A percentile compares a stretch with the other conserved stretches of the same genome.
Evolutionary conservation across 2,329 filamentous ascomycete genomes (phyloP).

Genomic region (Teratosphaeria epicoccoides): DNA sequence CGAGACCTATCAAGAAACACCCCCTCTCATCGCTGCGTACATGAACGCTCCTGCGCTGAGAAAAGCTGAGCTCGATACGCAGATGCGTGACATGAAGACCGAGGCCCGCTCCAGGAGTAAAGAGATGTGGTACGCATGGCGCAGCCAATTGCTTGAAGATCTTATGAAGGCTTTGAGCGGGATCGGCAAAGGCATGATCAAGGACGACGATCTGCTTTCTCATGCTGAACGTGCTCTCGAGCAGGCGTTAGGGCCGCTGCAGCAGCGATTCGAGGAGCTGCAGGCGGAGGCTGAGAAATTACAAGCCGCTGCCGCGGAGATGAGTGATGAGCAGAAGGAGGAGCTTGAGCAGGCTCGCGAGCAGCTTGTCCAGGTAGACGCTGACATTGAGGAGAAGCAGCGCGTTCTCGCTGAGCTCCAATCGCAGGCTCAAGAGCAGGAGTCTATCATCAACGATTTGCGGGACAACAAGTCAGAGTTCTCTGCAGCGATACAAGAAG

Average conservation of each 20-base stretch:
- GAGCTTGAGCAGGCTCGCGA: conserved; percentile 66
- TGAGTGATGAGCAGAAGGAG: conserved; percentile 69
- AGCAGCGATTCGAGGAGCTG: conserved; percentile 51
- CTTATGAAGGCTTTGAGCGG: conserved; percentile 69
- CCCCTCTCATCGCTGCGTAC: conserved; percentile 84
- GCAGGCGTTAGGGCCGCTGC: conserved; percentile 54
- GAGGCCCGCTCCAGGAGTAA: conserved; percentile 84
- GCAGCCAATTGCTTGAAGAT: conserved; percentile 74
- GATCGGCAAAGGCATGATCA: conserved; percentile 65
- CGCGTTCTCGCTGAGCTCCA: conserved; percentile 56
- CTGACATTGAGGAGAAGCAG: conserved; percentile 60
- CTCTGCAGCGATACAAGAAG: conserved; percentile 64
- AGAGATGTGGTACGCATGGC: conserved; percentile 97
- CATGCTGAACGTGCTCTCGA: conserved; percentile 60
- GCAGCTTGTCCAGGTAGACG: conserved; percentile 53
- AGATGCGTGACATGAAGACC: conserved; percentile 95
- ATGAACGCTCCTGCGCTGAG: conserved; percentile 73
- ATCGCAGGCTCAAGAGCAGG: conserved; percentile 56
- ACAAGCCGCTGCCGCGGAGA: conserved; percentile 59
- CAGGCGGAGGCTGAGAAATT: conserved; percentile 52
- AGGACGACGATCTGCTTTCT: conserved; percentile 56
- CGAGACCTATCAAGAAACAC: conserved; percentile 82
- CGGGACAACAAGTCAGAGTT: conserved; percentile 58
- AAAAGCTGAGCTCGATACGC: conserved; percentile 80
- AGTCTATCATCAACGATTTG: conserved; percentile 51